Percentiles rank a stretch among this genome's conserved stretches.
Evolutionary conservation across 1,284 basidiomycete species (phyloP).

Genomic region (Boletus subluridellus): DNA sequence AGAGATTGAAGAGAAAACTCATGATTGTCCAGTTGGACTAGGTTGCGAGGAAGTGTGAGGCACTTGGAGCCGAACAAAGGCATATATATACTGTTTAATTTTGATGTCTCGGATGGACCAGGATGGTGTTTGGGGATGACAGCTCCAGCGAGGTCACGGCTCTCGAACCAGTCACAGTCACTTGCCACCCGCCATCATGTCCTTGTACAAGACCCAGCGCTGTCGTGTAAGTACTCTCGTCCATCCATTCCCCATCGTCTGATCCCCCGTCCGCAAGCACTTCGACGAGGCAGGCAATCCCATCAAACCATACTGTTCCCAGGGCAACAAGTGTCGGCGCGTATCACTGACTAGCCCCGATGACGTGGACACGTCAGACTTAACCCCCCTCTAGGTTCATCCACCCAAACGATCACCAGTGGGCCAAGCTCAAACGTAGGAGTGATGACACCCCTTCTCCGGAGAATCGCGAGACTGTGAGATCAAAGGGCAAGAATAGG

Average conservation of each 20-base stretch:
- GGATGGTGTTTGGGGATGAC: background rate
- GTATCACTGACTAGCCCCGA: constrained; percentile 13
- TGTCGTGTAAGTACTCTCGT: constrained; percentile 42
- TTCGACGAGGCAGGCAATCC: constrained; percentile 43
- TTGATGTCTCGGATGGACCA: constrained; percentile 10
- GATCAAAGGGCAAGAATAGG: constrained; percentile 26
- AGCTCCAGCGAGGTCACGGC: constrained; percentile 14
- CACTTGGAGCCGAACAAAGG: background rate
- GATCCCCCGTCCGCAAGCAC: constrained; percentile 34
- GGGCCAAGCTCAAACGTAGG: constrained; percentile 35
- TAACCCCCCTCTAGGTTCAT: constrained; percentile 43
- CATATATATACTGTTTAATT: background rate
- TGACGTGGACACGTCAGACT: constrained; percentile 7
- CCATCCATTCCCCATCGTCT: constrained; percentile 5
- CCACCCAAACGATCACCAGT: constrained; percentile 47
- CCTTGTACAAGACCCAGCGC: constrained; percentile 42
- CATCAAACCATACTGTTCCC: constrained; percentile 42
- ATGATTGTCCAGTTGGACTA: constrained; percentile 15
- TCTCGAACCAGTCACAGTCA: constrained; percentile 25
- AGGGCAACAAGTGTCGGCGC: constrained; percentile 50
- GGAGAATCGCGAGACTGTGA: constrained; percentile 16
- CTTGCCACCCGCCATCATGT: constrained; percentile 22
- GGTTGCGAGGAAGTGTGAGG: background rate
- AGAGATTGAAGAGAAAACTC: constrained; percentile 31
- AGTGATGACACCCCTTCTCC: constrained; percentile 16